Conservation (phyloP, 345 rosid species). For the Pugionium dolabratum region DNA sequence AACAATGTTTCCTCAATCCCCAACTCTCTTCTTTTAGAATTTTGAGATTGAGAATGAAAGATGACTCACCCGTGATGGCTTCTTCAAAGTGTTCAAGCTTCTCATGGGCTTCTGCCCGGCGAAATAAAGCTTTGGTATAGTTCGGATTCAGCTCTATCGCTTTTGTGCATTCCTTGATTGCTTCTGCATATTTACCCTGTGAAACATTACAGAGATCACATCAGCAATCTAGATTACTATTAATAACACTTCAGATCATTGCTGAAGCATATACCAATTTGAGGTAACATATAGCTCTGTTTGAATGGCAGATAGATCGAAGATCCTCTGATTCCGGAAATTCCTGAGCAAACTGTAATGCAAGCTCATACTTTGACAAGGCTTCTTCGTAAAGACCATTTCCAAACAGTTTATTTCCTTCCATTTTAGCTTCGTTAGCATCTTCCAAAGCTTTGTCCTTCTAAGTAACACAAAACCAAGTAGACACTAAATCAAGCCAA, state of each 20-base stretch:
- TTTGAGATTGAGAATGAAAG: neutral
- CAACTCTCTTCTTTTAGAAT: too few relatives aligned
- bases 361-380: constrained; percentile 60
- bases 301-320: constrained; percentile 71
- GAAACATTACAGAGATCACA: constrained; percentile 2
- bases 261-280: constrained; percentile 52
- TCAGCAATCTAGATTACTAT: neutral
- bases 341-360: constrained; percentile 53
- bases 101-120: constrained; percentile 84
- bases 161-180: constrained; percentile 70
- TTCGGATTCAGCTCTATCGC: constrained; percentile 72
- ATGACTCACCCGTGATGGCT: constrained; percentile 65
- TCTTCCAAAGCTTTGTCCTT: constrained; percentile 55
- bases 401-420: constrained; percentile 74
- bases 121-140: constrained; percentile 61
- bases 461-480: neutral
- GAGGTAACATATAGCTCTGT: constrained; percentile 67
- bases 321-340: constrained; percentile 47
- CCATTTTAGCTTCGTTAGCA: constrained; percentile 70
- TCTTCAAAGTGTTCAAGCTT: constrained; percentile 81
- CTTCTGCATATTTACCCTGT: constrained; percentile 72
- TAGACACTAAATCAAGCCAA: constrained; percentile 2
- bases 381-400: constrained; percentile 73
- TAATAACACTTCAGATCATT: neutral
- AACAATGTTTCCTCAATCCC: neutral